Conservation (phyloP, 768 basidiomycete species). For the Podaxis mareebaensis region DNA sequence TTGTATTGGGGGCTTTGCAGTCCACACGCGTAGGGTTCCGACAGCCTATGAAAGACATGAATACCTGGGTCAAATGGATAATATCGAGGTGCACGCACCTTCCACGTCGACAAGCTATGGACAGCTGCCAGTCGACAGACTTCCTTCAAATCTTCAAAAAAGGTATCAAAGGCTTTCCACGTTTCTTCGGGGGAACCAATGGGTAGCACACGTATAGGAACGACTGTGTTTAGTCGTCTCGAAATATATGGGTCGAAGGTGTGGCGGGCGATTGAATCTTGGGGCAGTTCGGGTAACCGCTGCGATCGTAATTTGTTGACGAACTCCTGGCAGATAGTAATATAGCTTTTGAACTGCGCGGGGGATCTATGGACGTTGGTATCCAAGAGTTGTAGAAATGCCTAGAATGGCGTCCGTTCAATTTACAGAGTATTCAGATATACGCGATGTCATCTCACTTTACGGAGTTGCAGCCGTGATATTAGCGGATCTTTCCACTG, state of each 20-base stretch:
- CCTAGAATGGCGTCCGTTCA: conserved; percentile 29
- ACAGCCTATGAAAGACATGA: conserved; percentile 33
- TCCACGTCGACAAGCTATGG: conserved; percentile 56
- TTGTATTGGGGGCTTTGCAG: conserved; percentile 36
- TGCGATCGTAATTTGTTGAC: conserved; percentile 40
- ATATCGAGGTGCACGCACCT: conserved; percentile 41
- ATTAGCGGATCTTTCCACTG: conserved; percentile 52
- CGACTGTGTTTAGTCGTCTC: conserved; percentile 64
- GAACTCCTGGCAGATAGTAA: conserved; percentile 40
- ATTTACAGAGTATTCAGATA: background rate
- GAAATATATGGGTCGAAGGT: conserved; percentile 70
- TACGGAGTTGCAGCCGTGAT: conserved; percentile 57
- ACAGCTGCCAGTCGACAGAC: conserved; percentile 44
- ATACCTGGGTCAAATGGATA: background rate
- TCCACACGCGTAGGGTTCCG: conserved; percentile 53
- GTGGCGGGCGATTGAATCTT: conserved; percentile 47
- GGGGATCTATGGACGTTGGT: conserved; percentile 38
- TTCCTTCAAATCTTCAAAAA: conserved; percentile 62
- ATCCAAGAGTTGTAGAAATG: conserved; percentile 51
- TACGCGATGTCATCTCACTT: conserved; percentile 35
- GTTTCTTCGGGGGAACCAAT: conserved; percentile 48
- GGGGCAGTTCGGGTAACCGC: conserved; percentile 36
- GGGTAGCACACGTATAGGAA: conserved; percentile 65
- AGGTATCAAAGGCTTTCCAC: conserved; percentile 48
- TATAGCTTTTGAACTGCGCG: conserved; percentile 35